phyloP scores from a whole-genome alignment of 1,139 yeast genomes.

The Hyphopichia fennica region DNA sequence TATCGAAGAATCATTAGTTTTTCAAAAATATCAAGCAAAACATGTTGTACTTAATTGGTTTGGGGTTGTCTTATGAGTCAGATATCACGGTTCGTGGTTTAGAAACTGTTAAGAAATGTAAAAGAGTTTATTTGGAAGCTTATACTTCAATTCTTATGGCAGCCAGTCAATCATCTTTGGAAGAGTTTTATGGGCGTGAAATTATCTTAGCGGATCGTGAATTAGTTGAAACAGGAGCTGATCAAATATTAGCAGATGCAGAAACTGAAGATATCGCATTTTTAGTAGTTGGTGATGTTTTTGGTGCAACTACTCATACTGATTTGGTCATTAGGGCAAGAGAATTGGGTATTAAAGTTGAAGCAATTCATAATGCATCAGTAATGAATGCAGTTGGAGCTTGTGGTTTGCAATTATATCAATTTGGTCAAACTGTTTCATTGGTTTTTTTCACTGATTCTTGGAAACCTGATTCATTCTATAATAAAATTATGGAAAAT shows the following conservation, averaged over 20 bases:
- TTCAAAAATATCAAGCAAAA: background rate
- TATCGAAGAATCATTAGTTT: too few species aligned
- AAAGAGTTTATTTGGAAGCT: slow-evolving; percentile 89
- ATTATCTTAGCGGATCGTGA: slow-evolving; percentile 92
- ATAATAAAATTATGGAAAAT: slow-evolving; percentile 85
- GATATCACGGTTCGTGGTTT: slow-evolving; percentile 96
- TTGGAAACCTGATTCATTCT: slow-evolving; percentile 97
- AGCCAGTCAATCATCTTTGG: slow-evolving; percentile 67
- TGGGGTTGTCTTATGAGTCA: slow-evolving; percentile 84
- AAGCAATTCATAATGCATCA: slow-evolving; percentile 90
- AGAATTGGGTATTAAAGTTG: slow-evolving; percentile 74
- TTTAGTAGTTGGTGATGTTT: slow-evolving; percentile 95
- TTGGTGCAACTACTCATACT: slow-evolving; percentile 97
- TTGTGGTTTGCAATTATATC: slow-evolving; percentile 92
- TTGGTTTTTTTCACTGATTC: slow-evolving; percentile 91
- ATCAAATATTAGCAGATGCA: slow-evolving; percentile 74
- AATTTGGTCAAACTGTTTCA: slow-evolving; percentile 95
- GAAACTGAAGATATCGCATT: slow-evolving; percentile 89
- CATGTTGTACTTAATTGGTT: slow-evolving; percentile 89
- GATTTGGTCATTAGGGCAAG: slow-evolving; percentile 90
- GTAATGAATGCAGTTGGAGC: slow-evolving; percentile 99
- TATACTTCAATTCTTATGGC: slow-evolving; percentile 96
- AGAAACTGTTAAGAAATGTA: slow-evolving; percentile 77
- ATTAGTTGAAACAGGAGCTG: slow-evolving; percentile 87
- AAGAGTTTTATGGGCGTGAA: slow-evolving; percentile 80